These are phyloP conservation scores for Corniculantispora saksenae DNA, from an alignment of 2,329 filamentous ascomycete species.

Conservation along the genomic window DNA sequence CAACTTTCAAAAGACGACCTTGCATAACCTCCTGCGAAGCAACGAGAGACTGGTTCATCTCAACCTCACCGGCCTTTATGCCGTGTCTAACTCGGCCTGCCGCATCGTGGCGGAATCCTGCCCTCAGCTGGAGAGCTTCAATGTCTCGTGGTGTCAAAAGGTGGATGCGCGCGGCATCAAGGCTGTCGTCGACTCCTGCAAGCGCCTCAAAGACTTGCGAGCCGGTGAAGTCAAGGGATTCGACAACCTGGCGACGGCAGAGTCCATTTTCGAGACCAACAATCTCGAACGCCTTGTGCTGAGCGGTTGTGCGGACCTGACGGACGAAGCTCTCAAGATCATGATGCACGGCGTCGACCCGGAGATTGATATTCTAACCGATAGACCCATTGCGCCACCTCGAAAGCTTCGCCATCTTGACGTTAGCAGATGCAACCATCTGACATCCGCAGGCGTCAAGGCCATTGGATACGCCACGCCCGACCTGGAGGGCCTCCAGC, in stretches of 20 bases:
- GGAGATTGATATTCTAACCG: conserved; percentile 78
- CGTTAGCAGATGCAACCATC: conserved; percentile 71
- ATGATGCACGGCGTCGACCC: conserved; percentile 77
- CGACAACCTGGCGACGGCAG: conserved; percentile 70
- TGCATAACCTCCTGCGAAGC: conserved; percentile 72
- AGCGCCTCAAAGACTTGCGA: conserved; percentile 73
- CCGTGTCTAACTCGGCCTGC: conserved; percentile 81
- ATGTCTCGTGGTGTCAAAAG: conserved; percentile 90
- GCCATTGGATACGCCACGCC: conserved; percentile 74
- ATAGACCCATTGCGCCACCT: conserved; percentile 72
- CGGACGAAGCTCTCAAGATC: conserved; percentile 69
- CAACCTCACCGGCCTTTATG: conserved; percentile 79
- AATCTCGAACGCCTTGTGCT: conserved; percentile 80
- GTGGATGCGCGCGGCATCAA: conserved; percentile 77
- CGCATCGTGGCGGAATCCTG: conserved; percentile 82
- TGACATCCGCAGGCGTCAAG: conserved; percentile 74
- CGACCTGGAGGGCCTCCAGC: conserved; percentile 76
- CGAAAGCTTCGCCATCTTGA: conserved; percentile 83
- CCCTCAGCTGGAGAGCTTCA: conserved; percentile 77
- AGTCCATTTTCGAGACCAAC: conserved; percentile 76
- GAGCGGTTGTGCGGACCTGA: conserved; percentile 76
- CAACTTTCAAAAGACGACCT: conserved; percentile 75
- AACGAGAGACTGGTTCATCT: conserved; percentile 80
- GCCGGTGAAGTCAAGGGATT: conserved; percentile 82
- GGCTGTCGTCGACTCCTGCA: conserved; percentile 71